phyloP scores from a whole-genome alignment of 2,329 filamentous ascomycete genomes.

The Grosmannia huntii region DNA sequence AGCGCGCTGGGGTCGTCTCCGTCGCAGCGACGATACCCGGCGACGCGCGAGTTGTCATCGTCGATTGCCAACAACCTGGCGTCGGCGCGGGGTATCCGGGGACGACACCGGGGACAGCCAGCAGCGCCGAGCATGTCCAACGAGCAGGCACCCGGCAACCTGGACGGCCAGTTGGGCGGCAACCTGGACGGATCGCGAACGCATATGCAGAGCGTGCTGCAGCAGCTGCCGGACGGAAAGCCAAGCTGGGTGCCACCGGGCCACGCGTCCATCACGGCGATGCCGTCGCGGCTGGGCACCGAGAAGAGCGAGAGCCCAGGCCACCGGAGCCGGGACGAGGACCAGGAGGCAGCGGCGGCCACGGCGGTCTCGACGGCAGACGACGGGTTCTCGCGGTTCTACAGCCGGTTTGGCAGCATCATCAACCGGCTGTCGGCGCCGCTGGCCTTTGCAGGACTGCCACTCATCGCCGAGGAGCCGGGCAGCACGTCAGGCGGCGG shows the following conservation, averaged over 20 bases:
- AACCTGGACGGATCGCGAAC: conserved; percentile 29
- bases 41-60: conserved; percentile 58
- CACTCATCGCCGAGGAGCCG: conserved; percentile 47
- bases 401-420: conserved; percentile 78
- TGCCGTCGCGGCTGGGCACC: conserved; percentile 14
- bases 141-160: conserved; percentile 58
- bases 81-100: conserved; percentile 67
- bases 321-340: conserved; percentile 13
- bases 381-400: conserved; percentile 81
- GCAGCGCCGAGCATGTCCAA: conserved; percentile 61
- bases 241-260: conserved; percentile 39
- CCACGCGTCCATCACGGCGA: conserved; percentile 10
- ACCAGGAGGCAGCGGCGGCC: conserved; percentile 15
- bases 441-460: conserved; percentile 83
- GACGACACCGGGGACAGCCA: conserved; percentile 50
- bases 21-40: conserved; percentile 33
- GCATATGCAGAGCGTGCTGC: conserved; percentile 44
- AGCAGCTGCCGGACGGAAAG: conserved; percentile 30
- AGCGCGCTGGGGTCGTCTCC: neutral
- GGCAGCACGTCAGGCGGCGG: neutral
- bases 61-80: conserved; percentile 84
- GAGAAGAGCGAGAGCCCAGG: conserved; percentile 13
- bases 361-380: conserved; percentile 33
- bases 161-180: conserved; percentile 44
- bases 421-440: conserved; percentile 84